Base-by-base conservation (phyloP, 2,329 filamentous ascomycete genomes). In the Verticillium nonalfalfae region DNA sequence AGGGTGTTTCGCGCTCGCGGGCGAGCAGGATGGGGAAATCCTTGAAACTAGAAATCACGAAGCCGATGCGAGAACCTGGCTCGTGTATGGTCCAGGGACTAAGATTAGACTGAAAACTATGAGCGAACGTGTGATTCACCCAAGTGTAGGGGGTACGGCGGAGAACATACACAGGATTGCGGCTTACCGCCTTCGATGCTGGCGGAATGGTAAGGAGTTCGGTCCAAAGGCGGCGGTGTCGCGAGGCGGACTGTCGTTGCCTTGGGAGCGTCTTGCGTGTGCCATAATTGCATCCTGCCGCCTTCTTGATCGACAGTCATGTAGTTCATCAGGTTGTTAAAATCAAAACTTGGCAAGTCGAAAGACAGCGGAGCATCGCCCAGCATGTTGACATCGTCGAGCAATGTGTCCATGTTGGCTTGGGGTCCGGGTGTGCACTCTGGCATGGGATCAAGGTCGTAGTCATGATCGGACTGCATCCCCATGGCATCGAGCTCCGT, bases 1-100 rank as follows among this genome's bases (percentile, higher is more conserved):
- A 81, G 36, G 77, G 73, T 21, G 77, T 71, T 7, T 72, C 66
- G 61, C 73, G 73, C 5, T 73, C 72, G 35, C 67, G 69, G 14
- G 76, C 71, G 67, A 75, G 79, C 57, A 55, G 68, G 21, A 63
- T 57, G 66, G 73, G 76, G 54, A 79, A 64, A 31, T 68, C 59
- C 5, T 69, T 74, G 7, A 78, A 58, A 14, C 63, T 58, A 26
- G 68, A 61, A 58, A 79, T 65, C n/a, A 72, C 68, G 64, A 70
- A 74, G 59, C 75, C 74, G 38, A 78, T 64, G 26, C 70, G 67
- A 26, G 72, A 72, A 56, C 69, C 67, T 35, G 72, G 69, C 61
- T 78, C 73, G 65, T 75, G 69, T 11, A 79, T 71, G 40, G 72
- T 66, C 64, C 64, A 66, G 36, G 64, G 61, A 4, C 60, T 40